Base-by-base conservation (phyloP, 768 basidiomycete genomes). In the Russula sp. region DNA sequence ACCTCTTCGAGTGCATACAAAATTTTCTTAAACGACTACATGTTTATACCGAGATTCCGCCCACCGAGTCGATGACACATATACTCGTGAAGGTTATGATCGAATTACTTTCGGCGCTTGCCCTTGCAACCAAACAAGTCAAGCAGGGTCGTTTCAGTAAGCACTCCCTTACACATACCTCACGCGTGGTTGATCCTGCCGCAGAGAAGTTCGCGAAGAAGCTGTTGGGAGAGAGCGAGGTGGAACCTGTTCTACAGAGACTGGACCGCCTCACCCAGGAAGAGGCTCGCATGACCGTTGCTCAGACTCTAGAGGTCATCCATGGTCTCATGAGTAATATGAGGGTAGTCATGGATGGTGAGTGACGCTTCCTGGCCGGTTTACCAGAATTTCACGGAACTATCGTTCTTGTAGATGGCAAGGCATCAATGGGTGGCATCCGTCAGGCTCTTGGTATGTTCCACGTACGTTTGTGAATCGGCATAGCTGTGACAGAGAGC, bases 161-260 rank as follows among this genome's bases (percentile, higher is more conserved):
- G 62, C 13, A 8, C 3, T 1, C 8, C 31, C n/a, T 31, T n/a
- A n/a, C 2, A 1, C 16, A 32, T 56, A 3, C 6, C 0, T 20
- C 13, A 3, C 27, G 10, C 2, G 2, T 20, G 16, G 37, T 27
- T 55, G 6, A 61, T 16, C 2, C 2, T 40, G 11, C 8, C 5
- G 5, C 18, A 61, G 60, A 40, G 55, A 51, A 42, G 11, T 62
- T 62, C 11, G 48, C 52, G 3, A 63, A 59, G 31, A 63, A 58
- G 45, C n/a, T 58, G 3, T 34, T 54, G 9, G 51, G 62, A 13
- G 57, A 63, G 1, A 22, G 14, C 18, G 62, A 58, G 37, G 9
- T 63, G 0, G 51, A 58, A 35, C 8, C 27, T 0, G 45, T 48
- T 0, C 44, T 58, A 1, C 27, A 58, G 1, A 34, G 52, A 13